These are phyloP conservation scores for Bromus sterilis DNA, from an alignment of 176 grass and related monocot genomes.

Conservation along the genomic window DNA sequence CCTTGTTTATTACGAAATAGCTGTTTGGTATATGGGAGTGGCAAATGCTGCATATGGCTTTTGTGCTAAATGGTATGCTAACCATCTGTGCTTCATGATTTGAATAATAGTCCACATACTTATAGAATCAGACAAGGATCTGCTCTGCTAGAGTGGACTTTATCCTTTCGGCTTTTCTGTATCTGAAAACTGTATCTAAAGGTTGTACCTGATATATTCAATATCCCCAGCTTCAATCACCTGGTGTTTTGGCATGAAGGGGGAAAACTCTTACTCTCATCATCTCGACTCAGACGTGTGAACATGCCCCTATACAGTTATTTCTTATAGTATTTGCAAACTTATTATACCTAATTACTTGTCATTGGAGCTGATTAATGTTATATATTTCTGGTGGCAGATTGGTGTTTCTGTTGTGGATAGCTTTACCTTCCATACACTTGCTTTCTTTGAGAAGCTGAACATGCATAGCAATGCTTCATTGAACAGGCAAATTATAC, in stretches of 20 bases:
- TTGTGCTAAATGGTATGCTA: background rate
- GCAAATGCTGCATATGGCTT: background rate
- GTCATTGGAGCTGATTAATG: background rate
- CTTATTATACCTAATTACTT: background rate
- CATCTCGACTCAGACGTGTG: conserved; percentile 98
- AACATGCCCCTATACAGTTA: conserved; percentile 7
- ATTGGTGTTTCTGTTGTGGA: conserved; percentile 99
- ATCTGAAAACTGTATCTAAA: conserved; percentile 1
- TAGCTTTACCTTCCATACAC: conserved; percentile 97
- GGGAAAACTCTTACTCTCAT: conserved; percentile 98
- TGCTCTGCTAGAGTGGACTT: background rate
- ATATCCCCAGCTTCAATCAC: conserved; percentile 82
- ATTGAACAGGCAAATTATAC: conserved; percentile 63
- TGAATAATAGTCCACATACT: background rate
- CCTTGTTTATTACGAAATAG: background rate
- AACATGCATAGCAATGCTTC: conserved; percentile 99
- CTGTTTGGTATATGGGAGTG: background rate
- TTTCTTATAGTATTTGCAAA: conserved; percentile 1
- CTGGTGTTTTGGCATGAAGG: conserved; percentile 93
- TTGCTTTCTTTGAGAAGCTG: conserved; percentile 96
- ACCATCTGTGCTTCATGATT: background rate
- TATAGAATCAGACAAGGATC: background rate
- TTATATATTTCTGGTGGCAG: conserved; percentile 39
- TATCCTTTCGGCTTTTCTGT: background rate
- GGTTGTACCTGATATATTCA: conserved; percentile 1